Conservation (phyloP, 148 eudicot genomes). For the Suaeda aralocaspica region DNA sequence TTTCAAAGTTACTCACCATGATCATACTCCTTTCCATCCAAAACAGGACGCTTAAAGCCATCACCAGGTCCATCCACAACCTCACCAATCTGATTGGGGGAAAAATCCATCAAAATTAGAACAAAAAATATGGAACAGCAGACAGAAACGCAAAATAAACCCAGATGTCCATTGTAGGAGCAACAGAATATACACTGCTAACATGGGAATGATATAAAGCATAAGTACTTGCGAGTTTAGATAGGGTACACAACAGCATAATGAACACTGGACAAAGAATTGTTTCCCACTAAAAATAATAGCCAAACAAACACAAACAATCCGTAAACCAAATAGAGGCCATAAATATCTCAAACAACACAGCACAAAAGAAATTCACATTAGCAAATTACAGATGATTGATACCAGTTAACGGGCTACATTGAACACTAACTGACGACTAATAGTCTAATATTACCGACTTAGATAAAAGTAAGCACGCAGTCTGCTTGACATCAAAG, state of each 20-base stretch:
- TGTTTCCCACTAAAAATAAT: not conserved
- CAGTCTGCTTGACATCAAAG: not conserved
- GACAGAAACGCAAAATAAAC: not conserved
- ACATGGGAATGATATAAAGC: not conserved
- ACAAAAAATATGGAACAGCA: constrained; percentile 9
- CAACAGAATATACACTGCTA: no score
- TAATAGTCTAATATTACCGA: not conserved
- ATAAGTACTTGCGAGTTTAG: not conserved
- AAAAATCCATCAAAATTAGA: not conserved
- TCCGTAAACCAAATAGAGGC: not conserved
- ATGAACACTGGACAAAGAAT: not conserved
- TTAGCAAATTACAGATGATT: not conserved
- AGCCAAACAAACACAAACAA: not conserved
- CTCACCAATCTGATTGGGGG: constrained; percentile 67
- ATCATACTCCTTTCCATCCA: constrained; percentile 80
- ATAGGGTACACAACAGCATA: constrained; percentile 9
- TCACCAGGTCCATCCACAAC: constrained; percentile 98
- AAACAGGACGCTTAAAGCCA: constrained; percentile 55
- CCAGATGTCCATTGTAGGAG: not conserved
- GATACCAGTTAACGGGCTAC: not conserved
- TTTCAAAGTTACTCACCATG: constrained; percentile 45
- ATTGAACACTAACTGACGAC: not conserved
- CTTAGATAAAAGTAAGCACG: not conserved
- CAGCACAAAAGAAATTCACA: not conserved
- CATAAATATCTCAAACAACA: not conserved